These are phyloP conservation scores for Metahyphopichia silvanorum DNA, from an alignment of 805 yeast species.

Conservation along the genomic window DNA sequence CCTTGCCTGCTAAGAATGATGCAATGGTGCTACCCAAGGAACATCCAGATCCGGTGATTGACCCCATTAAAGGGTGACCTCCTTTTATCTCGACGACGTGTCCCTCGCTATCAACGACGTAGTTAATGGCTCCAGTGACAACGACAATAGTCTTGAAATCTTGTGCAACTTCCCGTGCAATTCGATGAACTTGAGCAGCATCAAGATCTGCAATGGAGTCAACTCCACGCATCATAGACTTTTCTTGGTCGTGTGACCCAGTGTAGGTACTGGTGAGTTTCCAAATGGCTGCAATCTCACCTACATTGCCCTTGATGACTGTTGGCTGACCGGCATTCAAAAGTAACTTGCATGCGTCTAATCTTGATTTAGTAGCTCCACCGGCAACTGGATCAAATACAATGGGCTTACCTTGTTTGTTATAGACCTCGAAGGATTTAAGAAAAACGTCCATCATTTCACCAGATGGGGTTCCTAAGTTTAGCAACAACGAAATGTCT, in stretches of 20 bases:
- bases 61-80: constrained; percentile 61
- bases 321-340: constrained; percentile 56
- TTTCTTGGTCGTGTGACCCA: constrained; percentile 12
- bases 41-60: constrained; percentile 82
- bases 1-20: constrained; percentile 48
- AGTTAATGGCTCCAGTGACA: constrained; percentile 55
- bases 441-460: constrained; percentile 40
- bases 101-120: constrained; percentile 21
- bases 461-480: constrained; percentile 69
- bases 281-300: constrained; percentile 71
- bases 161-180: constrained; percentile 48
- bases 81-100: constrained; percentile 42
- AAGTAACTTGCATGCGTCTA: constrained; percentile 42
- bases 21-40: constrained; percentile 73
- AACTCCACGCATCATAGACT: constrained; percentile 64
- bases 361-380: constrained; percentile 70
- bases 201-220: constrained; percentile 42
- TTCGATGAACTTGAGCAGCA: constrained; percentile 24
- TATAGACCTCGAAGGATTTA: constrained; percentile 58
- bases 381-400: constrained; percentile 93
- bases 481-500: constrained; percentile 56
- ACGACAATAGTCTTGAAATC: constrained; percentile 61
- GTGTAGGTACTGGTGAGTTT: constrained; percentile 22
- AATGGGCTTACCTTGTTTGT: constrained; percentile 53
- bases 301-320: constrained; percentile 81